Conservation (phyloP, 2,329 filamentous ascomycete species). For the Corynespora cassiicola region DNA sequence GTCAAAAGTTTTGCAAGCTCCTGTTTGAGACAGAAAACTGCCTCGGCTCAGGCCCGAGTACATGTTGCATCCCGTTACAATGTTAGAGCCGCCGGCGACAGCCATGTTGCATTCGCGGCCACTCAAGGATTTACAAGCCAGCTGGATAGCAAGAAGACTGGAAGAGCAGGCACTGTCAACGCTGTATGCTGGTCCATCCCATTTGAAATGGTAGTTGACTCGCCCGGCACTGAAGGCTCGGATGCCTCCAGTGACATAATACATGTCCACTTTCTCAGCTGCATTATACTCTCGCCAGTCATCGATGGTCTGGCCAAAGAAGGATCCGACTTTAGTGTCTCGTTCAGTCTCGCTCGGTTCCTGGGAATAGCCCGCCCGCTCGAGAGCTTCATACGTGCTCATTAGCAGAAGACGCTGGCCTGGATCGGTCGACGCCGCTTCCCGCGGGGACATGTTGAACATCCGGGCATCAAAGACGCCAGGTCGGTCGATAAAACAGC, state of each 20-base stretch:
- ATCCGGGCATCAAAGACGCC: conserved; percentile 25
- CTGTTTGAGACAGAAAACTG: conserved; percentile 19
- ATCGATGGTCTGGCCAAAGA: conserved; percentile 33
- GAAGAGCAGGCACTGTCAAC: conserved; percentile 23
- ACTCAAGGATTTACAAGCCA: conserved; percentile 10
- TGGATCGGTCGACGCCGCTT: conserved; percentile 26
- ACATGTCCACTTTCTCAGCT: conserved; percentile 22
- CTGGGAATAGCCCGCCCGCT: conserved; percentile 23
- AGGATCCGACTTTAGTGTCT: too few species aligned
- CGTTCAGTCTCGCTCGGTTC: too few species aligned
- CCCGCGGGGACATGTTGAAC: conserved; percentile 28
- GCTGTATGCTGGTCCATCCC: conserved; percentile 16
- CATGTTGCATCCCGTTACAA: conserved; percentile 34
- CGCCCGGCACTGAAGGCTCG: conserved; percentile 59
- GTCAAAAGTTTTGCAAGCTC: conserved; percentile 27
- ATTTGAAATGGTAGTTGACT: conserved; percentile 35
- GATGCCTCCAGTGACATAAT: conserved; percentile 59
- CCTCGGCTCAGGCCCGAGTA: conserved; percentile 47
- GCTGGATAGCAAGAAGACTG: conserved; percentile 15
- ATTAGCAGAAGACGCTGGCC: conserved; percentile 20
- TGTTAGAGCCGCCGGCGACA: conserved; percentile 15
- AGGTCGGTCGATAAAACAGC: conserved; percentile 27
- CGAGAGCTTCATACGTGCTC: conserved; percentile 25
- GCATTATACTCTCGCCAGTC: conserved; percentile 21
- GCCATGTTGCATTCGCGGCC: neutral